Evolutionary conservation across 768 basidiomycete species (phyloP).

Genomic region (Lyophyllum decastes): DNA sequence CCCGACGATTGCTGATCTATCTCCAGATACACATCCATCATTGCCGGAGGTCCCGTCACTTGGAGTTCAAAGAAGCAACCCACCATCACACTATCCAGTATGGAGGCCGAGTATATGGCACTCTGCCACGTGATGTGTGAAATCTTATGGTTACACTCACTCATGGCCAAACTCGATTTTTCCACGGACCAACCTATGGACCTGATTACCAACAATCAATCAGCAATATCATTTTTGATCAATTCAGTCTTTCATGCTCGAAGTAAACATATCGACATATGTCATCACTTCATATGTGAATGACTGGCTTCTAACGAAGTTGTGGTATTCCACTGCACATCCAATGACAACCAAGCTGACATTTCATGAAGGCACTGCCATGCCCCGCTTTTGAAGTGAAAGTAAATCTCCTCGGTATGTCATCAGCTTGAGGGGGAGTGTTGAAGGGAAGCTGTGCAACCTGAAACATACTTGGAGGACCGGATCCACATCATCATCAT

Average conservation of each 20-base stretch:
- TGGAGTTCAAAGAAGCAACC: constrained; percentile 8
- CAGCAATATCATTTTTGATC: too few species aligned
- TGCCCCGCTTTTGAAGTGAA: too few species aligned
- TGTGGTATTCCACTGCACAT: constrained; percentile 29
- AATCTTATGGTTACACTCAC: background rate
- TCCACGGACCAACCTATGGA: constrained; percentile 3
- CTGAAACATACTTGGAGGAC: too few species aligned
- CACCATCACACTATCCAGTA: constrained; percentile 2
- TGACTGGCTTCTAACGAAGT: constrained; percentile 26
- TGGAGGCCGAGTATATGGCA: constrained; percentile 9
- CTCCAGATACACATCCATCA: background rate
- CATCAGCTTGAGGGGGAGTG: too few species aligned
- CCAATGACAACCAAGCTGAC: constrained; percentile 37
- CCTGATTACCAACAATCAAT: constrained; percentile 30
- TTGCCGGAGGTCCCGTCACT: background rate
- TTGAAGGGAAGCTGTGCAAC: too few species aligned
- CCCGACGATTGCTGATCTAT: background rate
- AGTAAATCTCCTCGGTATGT: too few species aligned
- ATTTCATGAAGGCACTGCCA: too few species aligned
- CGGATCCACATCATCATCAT: too few species aligned
- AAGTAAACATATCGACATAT: too few species aligned
- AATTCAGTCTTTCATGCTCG: too few species aligned
- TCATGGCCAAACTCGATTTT: constrained; percentile 18
- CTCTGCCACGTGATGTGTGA: constrained; percentile 3
- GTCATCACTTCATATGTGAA: constrained; percentile 26